Base-by-base conservation (phyloP, 345 rosid genomes). In the Populus tremula region DNA sequence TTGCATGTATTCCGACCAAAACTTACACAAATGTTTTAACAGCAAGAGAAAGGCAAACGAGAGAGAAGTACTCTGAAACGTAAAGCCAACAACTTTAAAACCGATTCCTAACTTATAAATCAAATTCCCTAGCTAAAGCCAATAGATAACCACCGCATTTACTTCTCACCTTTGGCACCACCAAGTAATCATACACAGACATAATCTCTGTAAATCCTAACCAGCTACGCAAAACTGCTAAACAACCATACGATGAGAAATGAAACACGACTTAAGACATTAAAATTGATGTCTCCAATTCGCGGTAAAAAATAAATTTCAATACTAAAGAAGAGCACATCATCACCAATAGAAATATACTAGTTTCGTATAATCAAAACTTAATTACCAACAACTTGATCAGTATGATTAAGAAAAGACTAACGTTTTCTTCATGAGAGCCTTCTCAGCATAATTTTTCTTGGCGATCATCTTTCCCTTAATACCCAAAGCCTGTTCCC, bases 381-480 rank as follows among this genome's bases (percentile, higher is more conserved):
- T 56, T n/a, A 59, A 59, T 23, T n/a, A 10, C 29, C 63, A 59
- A 59, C 63, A 59, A n/a, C 8, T 10, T 23, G 63, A 59, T 3
- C 25, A 23, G 8, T 25, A 35, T n/a, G 12, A 72, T 8, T 33
- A 1, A 74, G 27, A 39, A 68, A 20, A 38, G 16, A 27, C 84
- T 75, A 35, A 82, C 84, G 84, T 82, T 72, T 79, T 82, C 73
- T 79, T 82, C 85, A 82, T 82, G 64, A 70, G 85, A 18, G 75
- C 85, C 82, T 82, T 82, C 68, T 82, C 82, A 25, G 79, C 73
- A 68, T 82, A 82, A 72, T 82, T 82, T 56, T 82, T 79, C 85
- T 82, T 82, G 47, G 85, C 85, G n/a, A 82, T 41, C 82, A 65
- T 76, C 82, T 82, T 82, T 71, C 85, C 85, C 72, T 82, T 82